A percentile compares a stretch with the other conserved stretches of the same genome.
phyloP scores from a whole-genome alignment of 179 eudicot genomes.

The Pouteria campechiana region DNA sequence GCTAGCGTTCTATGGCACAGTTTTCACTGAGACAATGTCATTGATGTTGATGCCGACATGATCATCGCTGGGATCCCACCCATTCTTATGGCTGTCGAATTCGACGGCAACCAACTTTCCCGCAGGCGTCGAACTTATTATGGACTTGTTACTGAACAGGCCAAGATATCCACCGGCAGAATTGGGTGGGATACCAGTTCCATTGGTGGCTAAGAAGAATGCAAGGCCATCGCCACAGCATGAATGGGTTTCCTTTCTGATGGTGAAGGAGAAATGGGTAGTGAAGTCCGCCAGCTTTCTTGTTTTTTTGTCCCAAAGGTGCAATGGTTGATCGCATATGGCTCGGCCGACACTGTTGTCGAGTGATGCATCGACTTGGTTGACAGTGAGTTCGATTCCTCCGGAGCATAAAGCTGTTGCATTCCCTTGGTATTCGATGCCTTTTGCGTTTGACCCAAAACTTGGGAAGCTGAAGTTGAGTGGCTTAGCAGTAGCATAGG shows the following conservation, averaged over 20 bases:
- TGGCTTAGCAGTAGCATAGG: too few species aligned
- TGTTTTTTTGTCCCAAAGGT: not conserved
- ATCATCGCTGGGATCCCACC: not conserved
- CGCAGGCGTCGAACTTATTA: not conserved
- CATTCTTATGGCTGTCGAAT: conserved; percentile 2
- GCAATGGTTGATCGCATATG: not conserved
- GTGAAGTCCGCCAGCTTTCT: not conserved
- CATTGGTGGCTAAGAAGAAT: not conserved
- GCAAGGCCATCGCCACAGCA: not conserved
- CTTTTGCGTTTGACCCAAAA: too few species aligned
- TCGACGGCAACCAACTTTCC: conserved; percentile 7
- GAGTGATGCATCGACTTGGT: not conserved
- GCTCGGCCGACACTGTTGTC: not conserved
- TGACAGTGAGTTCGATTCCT: too few species aligned
- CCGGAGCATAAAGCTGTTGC: not conserved
- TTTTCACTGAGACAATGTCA: conserved; percentile 2
- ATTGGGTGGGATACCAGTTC: too few species aligned
- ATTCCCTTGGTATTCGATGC: not conserved
- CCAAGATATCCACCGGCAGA: not conserved
- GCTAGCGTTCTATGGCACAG: not conserved
- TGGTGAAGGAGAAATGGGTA: not conserved
- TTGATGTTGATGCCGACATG: conserved; percentile 13
- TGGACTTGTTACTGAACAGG: not conserved
- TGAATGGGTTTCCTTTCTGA: not conserved
- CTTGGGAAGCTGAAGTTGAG: too few species aligned